Base-by-base conservation (phyloP, 208 protist genomes). In the Crithidia bombi region DNA sequence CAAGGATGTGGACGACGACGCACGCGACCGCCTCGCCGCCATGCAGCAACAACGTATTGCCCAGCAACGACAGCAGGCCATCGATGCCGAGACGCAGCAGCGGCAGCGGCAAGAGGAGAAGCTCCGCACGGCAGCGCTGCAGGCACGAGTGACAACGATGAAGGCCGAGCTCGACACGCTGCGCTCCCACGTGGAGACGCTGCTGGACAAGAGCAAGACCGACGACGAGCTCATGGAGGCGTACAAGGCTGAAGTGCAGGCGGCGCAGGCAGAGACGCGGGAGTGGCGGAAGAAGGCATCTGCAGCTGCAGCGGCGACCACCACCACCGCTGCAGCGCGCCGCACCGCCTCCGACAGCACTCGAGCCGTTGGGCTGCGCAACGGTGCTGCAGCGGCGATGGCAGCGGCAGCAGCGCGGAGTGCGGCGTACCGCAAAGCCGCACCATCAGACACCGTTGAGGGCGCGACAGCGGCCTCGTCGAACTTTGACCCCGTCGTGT, bases 201-300 rank as follows among this genome's bases (percentile, higher is more conserved):
- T 95, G 28, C 52, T 95, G 5, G 73, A 81, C 10, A 95, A 95
- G 77, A 92, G 83, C 56, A 61, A 63, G 36, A 85, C 75, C 5
- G 89, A 92, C 58, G 87, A 95, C 57, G 79, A 79, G 33, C 77
- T 95, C 17, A 79, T 95, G 26, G 85, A 62, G 21, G 83, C 85
- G 12, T 95, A 95, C 74, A 64, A 79, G 46, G 73, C 65, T n/a
- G 86, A 95, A 66, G 50, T 90, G 73, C 61, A 69, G 19, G 50
- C 47, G 26, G 61, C 72, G n/a, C 75, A 71, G 55, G 52, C 66
- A 33, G 69, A 67, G 19, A 39, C n/a, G 19, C 65, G 61, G n/a
- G 38, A 54, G 35, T 57, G 68, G 63, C 51, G 71, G 10, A 28
- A 44, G 26, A 54, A 64, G 5, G 54, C 30, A 39, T 32, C 41